Evolutionary conservation across 495 filamentous ascomycete species (phyloP), one percentile per base, ranked within the genome.

Genomic region (Jackrogersella multiformis): DNA sequence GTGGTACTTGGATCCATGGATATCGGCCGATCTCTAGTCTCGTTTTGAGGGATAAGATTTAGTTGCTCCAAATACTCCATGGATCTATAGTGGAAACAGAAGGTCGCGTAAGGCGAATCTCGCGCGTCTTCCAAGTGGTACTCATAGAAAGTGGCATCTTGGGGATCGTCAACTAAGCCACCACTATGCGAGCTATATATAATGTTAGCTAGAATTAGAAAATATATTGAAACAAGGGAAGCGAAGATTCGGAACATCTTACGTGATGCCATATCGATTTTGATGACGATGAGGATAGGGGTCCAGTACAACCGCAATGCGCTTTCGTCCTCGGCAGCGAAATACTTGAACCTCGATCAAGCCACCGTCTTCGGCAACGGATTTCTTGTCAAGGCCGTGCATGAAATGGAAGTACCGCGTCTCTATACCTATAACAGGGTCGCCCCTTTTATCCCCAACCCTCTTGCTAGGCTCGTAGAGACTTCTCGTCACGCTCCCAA

Each of bases 331-430:
- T 36, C 70, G 74, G 1, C 82, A 81, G 26, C 84, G 78, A 60
- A 82, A 85, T 10, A 77, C 82, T 32, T 76, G 76, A 7, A 86
- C 66, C 62, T 85, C 82, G 36, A 86, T 83, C 5, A 84, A 56
- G 18, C 84, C 84, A 28, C 84, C 84, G 56, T 85, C 81, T 35
- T 79, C 77, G 24, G 81, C 80, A 10, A 73, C 59, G n/a, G 76
- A 74, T 41, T 69, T 68, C 21, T 64, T 60, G 28, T 78, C 73
- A 5, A 74, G 64, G 16, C 72, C 74, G 10, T 75, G 77, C 26
- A 74, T 65, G 41, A 83, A 83, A 24, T 78, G 73, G 45, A 81
- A 80, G 38, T 75, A 80, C 8, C 79, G 66, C 2, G 71, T 68
- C 68, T 83, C 81, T 56, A 81, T 70, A 1, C 78, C 79, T 20